Evolutionary conservation across 306 rosid species (phyloP), one percentile per base, ranked within the genome.

Genomic region (Sicyos edulis): DNA sequence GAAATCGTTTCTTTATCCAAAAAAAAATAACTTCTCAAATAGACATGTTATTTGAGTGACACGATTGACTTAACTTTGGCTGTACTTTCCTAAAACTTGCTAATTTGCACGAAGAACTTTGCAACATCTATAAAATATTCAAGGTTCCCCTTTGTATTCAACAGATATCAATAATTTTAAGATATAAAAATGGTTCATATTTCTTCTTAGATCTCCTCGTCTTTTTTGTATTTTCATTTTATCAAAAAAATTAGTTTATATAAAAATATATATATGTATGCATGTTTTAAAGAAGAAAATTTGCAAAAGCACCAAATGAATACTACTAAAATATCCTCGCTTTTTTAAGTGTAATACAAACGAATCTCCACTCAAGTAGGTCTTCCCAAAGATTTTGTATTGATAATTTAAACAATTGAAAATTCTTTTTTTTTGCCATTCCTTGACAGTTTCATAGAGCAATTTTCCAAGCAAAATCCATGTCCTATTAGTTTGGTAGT

Each of bases 371-470:
- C 51, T 64, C 29, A 11, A 64, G 53, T 42, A 40, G 51, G 24
- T 37, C 29, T 19, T 50, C 9, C 53, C 49, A 19, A 37, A 64
- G 53, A 64, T 40, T 42, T 64, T 64, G 54, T 45, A 47, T 42
- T 42, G 11, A 65, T 64, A 64, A 64, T 65, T 63, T 65, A 65
- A 42, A 10, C 54, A 5, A 44, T 20, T 44, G 24, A 64, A 64
- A 64, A 42, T 2, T 42, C 12, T 8, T 64, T 64, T 64, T 64
- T 64, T 65, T 5, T 15, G 47, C 2, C 47, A 8, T 7, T 42
- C 47, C 10, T 42, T 42, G 47, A 42, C 1, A 7, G 15, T 19
- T 44, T 44, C 34, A 20, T 65, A 22, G 53, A 42, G 71, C 16
- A 44, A 20, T 64, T 19, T 44, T 32, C 47, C 34, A 42, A 53